Base-by-base conservation (phyloP, 257 asterid species). In the Scutellaria baicalensis region DNA sequence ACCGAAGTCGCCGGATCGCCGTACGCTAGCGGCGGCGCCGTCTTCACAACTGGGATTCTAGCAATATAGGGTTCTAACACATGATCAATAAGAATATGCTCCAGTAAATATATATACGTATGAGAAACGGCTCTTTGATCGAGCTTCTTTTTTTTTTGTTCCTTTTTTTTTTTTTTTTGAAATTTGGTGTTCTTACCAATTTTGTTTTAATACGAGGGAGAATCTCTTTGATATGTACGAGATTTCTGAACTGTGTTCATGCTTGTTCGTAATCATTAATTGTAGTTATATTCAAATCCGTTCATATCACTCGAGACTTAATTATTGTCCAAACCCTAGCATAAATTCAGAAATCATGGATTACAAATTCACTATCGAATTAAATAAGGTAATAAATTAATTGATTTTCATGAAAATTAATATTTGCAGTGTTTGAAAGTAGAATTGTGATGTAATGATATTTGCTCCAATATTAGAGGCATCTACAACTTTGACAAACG, bases 21-120 rank as follows among this genome's bases (percentile, higher is more conserved):
- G 8, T 85, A 60, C 62, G 67, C 69, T 5, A 79, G 77, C 43
- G 86, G 77, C 38, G 90, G 74, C 17, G 89, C 78, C 75, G 78
- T 86, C 38, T 79, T 86, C 45, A 79, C 92, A 11, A 63, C 85
- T 11, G 97, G 89, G 39, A 91, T 91, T 76, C 77, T 88, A 20
- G 96, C 96, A 9, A 62, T 77, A 65, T 90, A 81, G 66, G 3
- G 38, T 55, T 8, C 1, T 59, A 12, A 14, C 36, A 39, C 13
- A 5, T n/a, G 43, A 74, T 45, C 8, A 80, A 65, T 35, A 65
- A 68, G 14, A 11, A 12, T 27, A 6, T 38, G 42, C 0, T 10
- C 61, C 66, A 66, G 59, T 68, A 43, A 8, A 62, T 49, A 47
- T 27, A 27, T 27, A 68, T 60, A 54, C 64, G 47, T 18, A 44